A percentile compares a stretch with the other conserved stretches of the same genome.
These are phyloP conservation scores for Penstemon barbatus DNA, from an alignment of 257 asterid genomes.

Conservation along the genomic window DNA sequence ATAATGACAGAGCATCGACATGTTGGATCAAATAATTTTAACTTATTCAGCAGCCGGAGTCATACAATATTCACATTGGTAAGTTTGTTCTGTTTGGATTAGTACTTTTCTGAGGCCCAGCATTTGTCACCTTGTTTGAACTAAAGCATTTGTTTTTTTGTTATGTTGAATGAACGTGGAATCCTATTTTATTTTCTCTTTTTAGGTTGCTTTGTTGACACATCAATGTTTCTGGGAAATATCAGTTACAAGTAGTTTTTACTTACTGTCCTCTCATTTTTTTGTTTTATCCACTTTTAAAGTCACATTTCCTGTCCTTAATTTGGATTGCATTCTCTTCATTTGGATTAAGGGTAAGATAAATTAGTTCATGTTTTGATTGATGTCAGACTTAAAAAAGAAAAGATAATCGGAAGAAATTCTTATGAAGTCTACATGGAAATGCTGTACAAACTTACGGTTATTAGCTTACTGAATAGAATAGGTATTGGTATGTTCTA, in stretches of 20 bases:
- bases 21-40: conserved; percentile 97
- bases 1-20: conserved; percentile 93
- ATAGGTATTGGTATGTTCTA: background rate
- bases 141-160: background rate
- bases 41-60: conserved; percentile 99
- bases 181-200: background rate
- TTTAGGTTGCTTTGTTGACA: background rate
- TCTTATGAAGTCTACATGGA: background rate
- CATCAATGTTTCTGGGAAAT: background rate
- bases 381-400: background rate
- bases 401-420: background rate
- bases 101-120: background rate
- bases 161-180: background rate
- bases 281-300: too few relatives aligned
- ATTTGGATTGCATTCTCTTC: background rate
- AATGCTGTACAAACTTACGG: background rate
- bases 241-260: background rate
- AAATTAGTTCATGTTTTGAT: background rate
- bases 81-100: conserved; percentile 33
- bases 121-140: background rate
- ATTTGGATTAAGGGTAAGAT: background rate
- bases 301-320: too few relatives aligned
- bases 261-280: background rate
- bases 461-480: background rate
- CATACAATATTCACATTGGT: conserved; percentile 98